Evolutionary conservation across 176 grass and related monocot genomes (phyloP).

Genomic region (Saccharum officinarum): DNA sequence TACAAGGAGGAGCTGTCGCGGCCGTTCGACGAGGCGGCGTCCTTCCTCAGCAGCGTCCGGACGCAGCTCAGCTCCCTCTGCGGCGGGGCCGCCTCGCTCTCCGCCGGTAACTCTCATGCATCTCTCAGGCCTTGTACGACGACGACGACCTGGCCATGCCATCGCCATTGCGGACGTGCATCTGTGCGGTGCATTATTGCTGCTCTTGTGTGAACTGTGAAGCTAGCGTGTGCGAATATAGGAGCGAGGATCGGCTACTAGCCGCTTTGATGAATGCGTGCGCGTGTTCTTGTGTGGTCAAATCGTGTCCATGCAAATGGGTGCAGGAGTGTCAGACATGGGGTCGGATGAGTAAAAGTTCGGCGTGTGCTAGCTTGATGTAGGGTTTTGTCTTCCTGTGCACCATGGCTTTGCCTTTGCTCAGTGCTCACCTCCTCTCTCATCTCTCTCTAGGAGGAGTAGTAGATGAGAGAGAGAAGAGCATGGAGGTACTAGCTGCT

Average conservation of each 20-base stretch:
- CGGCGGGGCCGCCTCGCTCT: conserved; percentile 47
- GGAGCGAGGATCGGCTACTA: conserved; percentile 14
- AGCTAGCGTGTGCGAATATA: conserved; percentile 25
- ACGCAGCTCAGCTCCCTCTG: conserved; percentile 79
- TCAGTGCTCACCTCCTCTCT: neutral
- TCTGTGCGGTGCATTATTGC: conserved; percentile 28
- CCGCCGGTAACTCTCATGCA: conserved; percentile 38
- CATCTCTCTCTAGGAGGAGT: neutral
- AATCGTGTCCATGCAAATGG: conserved; percentile 97
- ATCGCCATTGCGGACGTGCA: conserved; percentile 24
- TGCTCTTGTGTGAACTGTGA: neutral
- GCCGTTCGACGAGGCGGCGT: conserved; percentile 87
- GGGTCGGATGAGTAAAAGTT: too few relatives aligned
- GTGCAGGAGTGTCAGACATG: conserved; percentile 62
- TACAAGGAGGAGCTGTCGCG: conserved; percentile 93
- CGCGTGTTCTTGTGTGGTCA: conserved; percentile 63
- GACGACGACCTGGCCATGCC: neutral
- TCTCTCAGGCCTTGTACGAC: neutral
- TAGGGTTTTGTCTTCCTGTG: conserved; percentile 38
- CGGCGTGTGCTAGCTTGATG: conserved; percentile 27
- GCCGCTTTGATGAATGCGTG: conserved; percentile 44
- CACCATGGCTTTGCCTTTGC: neutral
- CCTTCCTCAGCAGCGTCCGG: conserved; percentile 86
- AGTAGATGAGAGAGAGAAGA: neutral
- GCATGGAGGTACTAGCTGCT: conserved; percentile 11